These are phyloP conservation scores for Paraglomus brasilianum DNA, from an alignment of 192 early-diverging fungal species.

Conservation along the genomic window DNA sequence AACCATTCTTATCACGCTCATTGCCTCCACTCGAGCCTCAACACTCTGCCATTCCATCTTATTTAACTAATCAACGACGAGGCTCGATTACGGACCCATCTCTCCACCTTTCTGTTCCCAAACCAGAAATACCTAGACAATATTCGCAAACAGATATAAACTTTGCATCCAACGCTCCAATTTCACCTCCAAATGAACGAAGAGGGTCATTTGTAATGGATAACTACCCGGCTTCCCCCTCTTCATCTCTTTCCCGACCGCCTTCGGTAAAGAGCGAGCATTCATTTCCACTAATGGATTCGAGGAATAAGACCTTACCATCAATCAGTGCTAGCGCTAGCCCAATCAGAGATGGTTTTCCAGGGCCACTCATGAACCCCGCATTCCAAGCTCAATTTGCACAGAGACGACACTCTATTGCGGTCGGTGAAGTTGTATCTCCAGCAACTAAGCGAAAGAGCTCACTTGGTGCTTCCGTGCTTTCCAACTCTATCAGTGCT, in stretches of 20 bases:
- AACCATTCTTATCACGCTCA: constrained; percentile 26
- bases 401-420: constrained; percentile 29
- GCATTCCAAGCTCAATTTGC: constrained; percentile 30
- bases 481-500: constrained; percentile 27
- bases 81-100: constrained; percentile 44
- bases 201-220: constrained; percentile 35
- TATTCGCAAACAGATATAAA: constrained; percentile 29
- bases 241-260: constrained; percentile 29
- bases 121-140: constrained; percentile 31
- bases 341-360: constrained; percentile 28
- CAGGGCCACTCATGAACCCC: constrained; percentile 30
- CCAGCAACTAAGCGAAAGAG: constrained; percentile 21
- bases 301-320: constrained; percentile 40
- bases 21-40: constrained; percentile 27
- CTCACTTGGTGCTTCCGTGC: background rate
- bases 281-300: constrained; percentile 26
- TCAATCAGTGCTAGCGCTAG: constrained; percentile 37
- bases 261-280: constrained; percentile 31
- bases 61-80: constrained; percentile 38
- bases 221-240: constrained; percentile 27
- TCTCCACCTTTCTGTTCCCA: constrained; percentile 24
- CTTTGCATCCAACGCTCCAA: constrained; percentile 11
- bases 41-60: constrained; percentile 27
- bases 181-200: constrained; percentile 10
- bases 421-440: constrained; percentile 24